Evolutionary conservation across 331 rosid genomes (phyloP), one percentile per base, ranked within the genome.

Genomic region (Pyrus hybrid): DNA sequence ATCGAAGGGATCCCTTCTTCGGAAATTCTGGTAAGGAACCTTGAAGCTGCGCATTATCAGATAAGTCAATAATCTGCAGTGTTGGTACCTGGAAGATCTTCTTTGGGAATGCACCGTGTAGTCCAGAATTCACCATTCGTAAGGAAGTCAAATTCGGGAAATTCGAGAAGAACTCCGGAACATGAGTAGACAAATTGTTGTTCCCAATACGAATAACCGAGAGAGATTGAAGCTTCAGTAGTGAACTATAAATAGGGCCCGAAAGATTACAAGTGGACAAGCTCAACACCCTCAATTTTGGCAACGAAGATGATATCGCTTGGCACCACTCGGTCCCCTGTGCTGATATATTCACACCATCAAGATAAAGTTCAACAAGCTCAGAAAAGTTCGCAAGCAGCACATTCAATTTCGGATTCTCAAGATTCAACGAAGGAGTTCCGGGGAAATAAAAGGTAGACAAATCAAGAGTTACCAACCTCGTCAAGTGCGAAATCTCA

Each of bases 101-200:
- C 5, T 22, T 1, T 0, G 96, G 97, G 64, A 92, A 90, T 9
- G 6, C 30, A 20, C 90, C 97, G 0, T 2, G 0, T 77, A 90
- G 72, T 2, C 72, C 77, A 2, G 80, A 80, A 70, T 0, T n/a
- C 4, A 2, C 0, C 29, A 92, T 70, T 14, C 5, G 37, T 8
- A 88, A 70, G 21, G 16, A 22, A 2, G 80, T 81, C 76, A 91
- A 57, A 43, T 77, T 85, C 13, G 71, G 13, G 5, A 87, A 83
- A 2, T 65, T 6, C 4, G 80, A 63, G 23, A 85, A 85, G 51
- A 57, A 74, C 3, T 75, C 76, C 2, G 92, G 97, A 25, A 91
- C 79, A 0, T 70, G 3, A 26, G 79, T 4, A 4, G 77, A 73
- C 41, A 91, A 57, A 26, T 78, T 58, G 29, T 87, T 88, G 0